These are phyloP conservation scores for Bipolaris zeicola DNA, from an alignment of 2,329 filamentous ascomycete genomes.

Conservation along the genomic window DNA sequence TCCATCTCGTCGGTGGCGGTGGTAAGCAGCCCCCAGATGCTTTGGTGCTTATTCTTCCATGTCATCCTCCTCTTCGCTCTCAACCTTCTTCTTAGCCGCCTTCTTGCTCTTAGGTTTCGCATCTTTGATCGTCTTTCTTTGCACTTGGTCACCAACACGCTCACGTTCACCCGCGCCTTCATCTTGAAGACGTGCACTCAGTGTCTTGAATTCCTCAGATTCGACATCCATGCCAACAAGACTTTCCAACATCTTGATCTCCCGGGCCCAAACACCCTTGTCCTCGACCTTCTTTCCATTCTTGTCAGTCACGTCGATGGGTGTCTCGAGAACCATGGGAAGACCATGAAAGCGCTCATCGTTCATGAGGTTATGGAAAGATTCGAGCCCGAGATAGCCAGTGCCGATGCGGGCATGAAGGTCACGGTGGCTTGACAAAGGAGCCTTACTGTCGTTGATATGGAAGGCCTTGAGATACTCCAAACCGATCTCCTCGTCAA, in stretches of 20 bases:
- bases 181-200: slow-evolving; percentile 69
- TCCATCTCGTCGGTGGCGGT: slow-evolving; percentile 3
- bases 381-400: slow-evolving; percentile 85
- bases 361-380: slow-evolving; percentile 93
- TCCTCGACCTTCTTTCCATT: slow-evolving; percentile 73
- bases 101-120: slow-evolving; percentile 23
- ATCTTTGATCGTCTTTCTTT: slow-evolving; percentile 34
- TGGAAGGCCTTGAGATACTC: slow-evolving; percentile 85
- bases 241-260: slow-evolving; percentile 92
- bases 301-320: slow-evolving; percentile 73
- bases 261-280: slow-evolving; percentile 82
- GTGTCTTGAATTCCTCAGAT: slow-evolving; percentile 69
- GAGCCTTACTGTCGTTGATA: slow-evolving; percentile 94
- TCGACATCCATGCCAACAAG: slow-evolving; percentile 83
- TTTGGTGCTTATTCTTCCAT: slow-evolving; percentile 16
- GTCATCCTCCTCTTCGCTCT: slow-evolving; percentile 30
- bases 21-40: background rate
- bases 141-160: slow-evolving; percentile 76
- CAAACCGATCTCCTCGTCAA: slow-evolving; percentile 77
- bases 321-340: slow-evolving; percentile 96
- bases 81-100: slow-evolving; percentile 20
- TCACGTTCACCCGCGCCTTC: slow-evolving; percentile 73
- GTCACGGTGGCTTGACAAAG: slow-evolving; percentile 79
- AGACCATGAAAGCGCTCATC: slow-evolving; percentile 74
- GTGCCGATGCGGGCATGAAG: slow-evolving; percentile 96